Evolutionary conservation across 805 yeast genomes (phyloP), one percentile per base, ranked within the genome.

Genomic region (Starmerella lactis-condensi): DNA sequence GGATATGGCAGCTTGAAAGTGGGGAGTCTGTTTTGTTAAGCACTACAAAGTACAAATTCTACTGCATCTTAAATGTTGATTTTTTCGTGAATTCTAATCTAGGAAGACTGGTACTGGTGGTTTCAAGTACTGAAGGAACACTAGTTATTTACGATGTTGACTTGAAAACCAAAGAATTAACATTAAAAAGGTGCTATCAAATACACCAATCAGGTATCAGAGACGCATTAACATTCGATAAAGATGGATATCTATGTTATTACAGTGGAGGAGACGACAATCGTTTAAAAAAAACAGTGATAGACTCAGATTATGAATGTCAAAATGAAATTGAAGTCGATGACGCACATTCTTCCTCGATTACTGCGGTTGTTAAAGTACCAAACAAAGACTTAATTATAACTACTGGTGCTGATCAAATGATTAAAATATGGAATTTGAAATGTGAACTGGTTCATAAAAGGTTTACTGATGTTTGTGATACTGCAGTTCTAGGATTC

Each of bases 231-330:
- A 7, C 15, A 2, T 30, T 51, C 9, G 34, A 29, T 25, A 29
- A 31, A 1, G 22, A 24, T 6, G 36, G 30, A 4, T 28, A 34
- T 3, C 23, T 33, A 33, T 32, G 55, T 15, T 50, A 77, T 4
- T 56, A 70, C 4, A 69, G 93, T 1, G 95, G 94, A 20, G 96
- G 98, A 33, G 98, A 89, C 48, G 98, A 89, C 46, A 83, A 85
- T 52, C 75, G 81, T 0, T 46, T 76, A 3, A 64, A 59, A 1
- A 47, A 66, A 1, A 24, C 27, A n/a, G 9, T 9, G 17, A 52
- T 62, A 2, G 36, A 45, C 11, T 40, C 75, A 20, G 35, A 52
- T 1, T 30, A 56, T 7, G 43, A 50, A 10, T 21, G 16, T 3
- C 18, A 11, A 3, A 7, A 30, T 9, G 21, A 21, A 10, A 12